Evolutionary conservation across 1,139 yeast species (phyloP).

Genomic region (Taphrina confusa): DNA sequence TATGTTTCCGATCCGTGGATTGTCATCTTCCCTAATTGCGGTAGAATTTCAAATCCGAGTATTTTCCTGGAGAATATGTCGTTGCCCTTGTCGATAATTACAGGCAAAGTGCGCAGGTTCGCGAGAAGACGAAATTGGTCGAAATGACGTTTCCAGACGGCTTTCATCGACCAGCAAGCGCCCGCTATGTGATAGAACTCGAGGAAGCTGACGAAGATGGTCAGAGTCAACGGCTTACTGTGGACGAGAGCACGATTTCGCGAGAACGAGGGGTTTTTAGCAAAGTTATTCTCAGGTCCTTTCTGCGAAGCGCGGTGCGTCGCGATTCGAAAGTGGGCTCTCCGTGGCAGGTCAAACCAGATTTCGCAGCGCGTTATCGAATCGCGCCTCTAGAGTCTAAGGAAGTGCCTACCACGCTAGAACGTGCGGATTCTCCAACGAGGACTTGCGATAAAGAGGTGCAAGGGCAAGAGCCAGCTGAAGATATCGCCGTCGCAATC

Average conservation of each 20-base stretch:
- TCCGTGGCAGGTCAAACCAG: conserved; percentile 92
- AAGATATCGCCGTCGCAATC: not conserved
- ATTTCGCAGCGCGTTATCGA: conserved; percentile 52
- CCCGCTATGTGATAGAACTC: conserved; percentile 68
- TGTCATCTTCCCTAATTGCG: conserved; percentile 41
- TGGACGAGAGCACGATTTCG: conserved; percentile 66
- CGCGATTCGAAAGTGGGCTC: conserved; percentile 86
- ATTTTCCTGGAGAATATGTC: conserved; percentile 87
- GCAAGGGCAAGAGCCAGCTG: conserved; percentile 40
- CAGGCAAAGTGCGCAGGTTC: conserved; percentile 55
- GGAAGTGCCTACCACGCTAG: conserved; percentile 25
- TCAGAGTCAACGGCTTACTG: conserved; percentile 60
- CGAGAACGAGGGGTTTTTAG: conserved; percentile 87
- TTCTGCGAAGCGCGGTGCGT: conserved; percentile 78
- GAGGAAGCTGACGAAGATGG: conserved; percentile 49
- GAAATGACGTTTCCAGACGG: conserved; percentile 51
- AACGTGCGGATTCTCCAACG: conserved; percentile 39
- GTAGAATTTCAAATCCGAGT: conserved; percentile 69
- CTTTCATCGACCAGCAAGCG: conserved; percentile 59
- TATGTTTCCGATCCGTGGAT: conserved; percentile 41
- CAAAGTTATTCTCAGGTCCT: conserved; percentile 84
- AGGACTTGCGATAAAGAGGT: conserved; percentile 35
- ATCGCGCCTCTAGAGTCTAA: conserved; percentile 44
- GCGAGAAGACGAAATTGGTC: conserved; percentile 55
- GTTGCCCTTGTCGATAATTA: conserved; percentile 55